Percentiles rank a stretch among this genome's conserved stretches.
These are phyloP conservation scores for Nicotiana otophora DNA, from an alignment of 257 asterid genomes.

Conservation along the genomic window DNA sequence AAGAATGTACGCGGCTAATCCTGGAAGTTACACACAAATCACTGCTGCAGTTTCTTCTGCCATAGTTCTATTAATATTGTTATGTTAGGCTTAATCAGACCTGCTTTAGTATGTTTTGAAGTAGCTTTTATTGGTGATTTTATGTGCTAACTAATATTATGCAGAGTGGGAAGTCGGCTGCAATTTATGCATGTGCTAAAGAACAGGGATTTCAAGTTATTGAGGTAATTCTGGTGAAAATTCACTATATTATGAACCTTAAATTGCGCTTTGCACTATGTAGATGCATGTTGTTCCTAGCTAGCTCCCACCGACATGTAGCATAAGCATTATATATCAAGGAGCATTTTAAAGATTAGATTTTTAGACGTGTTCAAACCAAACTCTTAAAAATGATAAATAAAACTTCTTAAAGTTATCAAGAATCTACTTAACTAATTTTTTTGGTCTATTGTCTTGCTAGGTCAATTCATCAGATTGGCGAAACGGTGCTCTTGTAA, in stretches of 20 bases:
- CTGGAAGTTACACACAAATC: neutral
- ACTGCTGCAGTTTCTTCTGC: neutral
- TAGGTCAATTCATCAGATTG: slow-evolving; percentile 97
- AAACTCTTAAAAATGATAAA: neutral
- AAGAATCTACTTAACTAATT: neutral
- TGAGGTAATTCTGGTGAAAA: slow-evolving; percentile 53
- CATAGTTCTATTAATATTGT: neutral
- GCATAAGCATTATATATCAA: neutral
- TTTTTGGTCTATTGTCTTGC: slow-evolving; percentile 14
- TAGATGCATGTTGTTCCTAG: neutral
- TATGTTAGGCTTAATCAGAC: neutral
- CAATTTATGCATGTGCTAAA: slow-evolving; percentile 92
- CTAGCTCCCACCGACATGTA: neutral
- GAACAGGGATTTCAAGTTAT: slow-evolving; percentile 95
- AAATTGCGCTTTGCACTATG: neutral
- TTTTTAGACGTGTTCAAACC: neutral
- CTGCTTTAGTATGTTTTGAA: slow-evolving; percentile 4
- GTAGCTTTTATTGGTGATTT: neutral
- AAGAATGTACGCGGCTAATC: neutral
- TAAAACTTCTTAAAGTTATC: neutral
- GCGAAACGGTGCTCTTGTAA: slow-evolving; percentile 90
- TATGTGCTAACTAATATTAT: neutral
- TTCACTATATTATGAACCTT: neutral
- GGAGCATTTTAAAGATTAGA: neutral
- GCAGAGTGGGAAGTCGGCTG: slow-evolving; percentile 98